Evolutionary conservation across 768 basidiomycete species (phyloP), one percentile per base, ranked within the genome.

Genomic region (Rhizopogon salebrosus): DNA sequence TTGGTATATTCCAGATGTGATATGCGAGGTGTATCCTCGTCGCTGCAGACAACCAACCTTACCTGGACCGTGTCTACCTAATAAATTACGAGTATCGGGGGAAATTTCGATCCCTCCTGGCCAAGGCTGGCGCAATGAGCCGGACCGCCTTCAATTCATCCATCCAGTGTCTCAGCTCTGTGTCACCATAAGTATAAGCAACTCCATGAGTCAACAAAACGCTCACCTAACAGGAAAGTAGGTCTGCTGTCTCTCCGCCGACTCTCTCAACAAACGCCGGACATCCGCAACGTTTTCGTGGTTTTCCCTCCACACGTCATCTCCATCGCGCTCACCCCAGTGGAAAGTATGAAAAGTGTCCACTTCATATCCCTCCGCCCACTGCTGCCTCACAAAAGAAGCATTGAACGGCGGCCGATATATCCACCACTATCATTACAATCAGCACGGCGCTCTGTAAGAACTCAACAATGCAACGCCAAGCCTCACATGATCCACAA

Each of bases 341-440:
- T 77, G 75, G 53, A 77, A 79, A 0, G 75, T 70, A 54, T 79
- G 78, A 59, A 79, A 78, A 8, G 78, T 74, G 53, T 78, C 79
- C 16, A 80, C 78, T 51, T 78, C 78, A 50, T 63, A 70, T 1
- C 76, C 77, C 51, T 72, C 62, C 0, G 57, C 60, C 79, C 79
- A 79, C 49, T 75, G 69, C 41, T 72, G 62, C 14, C 76, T 68
- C 51, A 79, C 78, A 55, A 74, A 79, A 22, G 65, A 64, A 13
- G 74, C 67, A 50, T 78, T 71, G 49, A 76, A 75, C 18, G 77
- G 79, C 7, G 75, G 74, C 16, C 69, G 59, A 59, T 70, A 74
- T 37, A 78, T 77, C 77, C 78, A 78, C 75, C 74, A 75, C 69
- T 76, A 29, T 11, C 2, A 16, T 20, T 29, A 42, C 13, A 27